Evolutionary conservation across 495 filamentous ascomycete genomes (phyloP).

Genomic region (Filosporella fistucella): DNA sequence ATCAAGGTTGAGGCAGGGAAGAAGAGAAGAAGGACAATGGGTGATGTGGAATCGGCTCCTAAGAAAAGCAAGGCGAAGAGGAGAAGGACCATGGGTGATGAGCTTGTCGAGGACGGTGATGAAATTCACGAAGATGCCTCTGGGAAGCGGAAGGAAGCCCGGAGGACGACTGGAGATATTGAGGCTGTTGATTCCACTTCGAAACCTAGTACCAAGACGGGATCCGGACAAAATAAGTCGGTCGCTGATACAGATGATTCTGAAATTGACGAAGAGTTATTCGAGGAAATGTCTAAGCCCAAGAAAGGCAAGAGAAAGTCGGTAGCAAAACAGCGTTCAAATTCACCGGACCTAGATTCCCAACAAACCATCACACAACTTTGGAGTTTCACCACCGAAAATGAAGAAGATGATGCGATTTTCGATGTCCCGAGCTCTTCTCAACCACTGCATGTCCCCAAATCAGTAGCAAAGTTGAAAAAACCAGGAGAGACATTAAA

Average conservation of each 20-base stretch:
- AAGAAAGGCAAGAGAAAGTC: too few species aligned
- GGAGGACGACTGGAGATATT: constrained; percentile 44
- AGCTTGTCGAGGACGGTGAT: constrained; percentile 11
- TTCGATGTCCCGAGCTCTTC: constrained; percentile 13
- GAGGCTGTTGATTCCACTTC: constrained; percentile 15
- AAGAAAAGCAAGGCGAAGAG: constrained; percentile 32
- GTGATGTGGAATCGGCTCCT: constrained; percentile 7
- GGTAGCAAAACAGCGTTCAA: too few species aligned
- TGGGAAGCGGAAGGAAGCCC: constrained; percentile 20
- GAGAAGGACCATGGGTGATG: constrained; percentile 38
- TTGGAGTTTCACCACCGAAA: too few species aligned
- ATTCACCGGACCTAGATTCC: too few species aligned
- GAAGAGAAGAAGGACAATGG: constrained; percentile 8
- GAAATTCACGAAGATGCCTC: constrained; percentile 10
- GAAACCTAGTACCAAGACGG: too few species aligned
- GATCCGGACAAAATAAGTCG: too few species aligned
- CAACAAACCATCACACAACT: constrained; percentile 17
- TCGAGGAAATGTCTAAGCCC: too few species aligned
- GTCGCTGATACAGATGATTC: too few species aligned
- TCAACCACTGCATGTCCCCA: constrained; percentile 1
- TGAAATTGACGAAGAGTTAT: too few species aligned
- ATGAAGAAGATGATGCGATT: too few species aligned
- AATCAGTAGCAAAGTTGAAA: background rate
- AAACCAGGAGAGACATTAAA: background rate
- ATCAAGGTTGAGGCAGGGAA: constrained; percentile 12